A percentile compares a stretch with the other conserved stretches of the same genome.
Conservation (phyloP, 1,139 yeast genomes). For the Magnusiomyces ingens region DNA sequence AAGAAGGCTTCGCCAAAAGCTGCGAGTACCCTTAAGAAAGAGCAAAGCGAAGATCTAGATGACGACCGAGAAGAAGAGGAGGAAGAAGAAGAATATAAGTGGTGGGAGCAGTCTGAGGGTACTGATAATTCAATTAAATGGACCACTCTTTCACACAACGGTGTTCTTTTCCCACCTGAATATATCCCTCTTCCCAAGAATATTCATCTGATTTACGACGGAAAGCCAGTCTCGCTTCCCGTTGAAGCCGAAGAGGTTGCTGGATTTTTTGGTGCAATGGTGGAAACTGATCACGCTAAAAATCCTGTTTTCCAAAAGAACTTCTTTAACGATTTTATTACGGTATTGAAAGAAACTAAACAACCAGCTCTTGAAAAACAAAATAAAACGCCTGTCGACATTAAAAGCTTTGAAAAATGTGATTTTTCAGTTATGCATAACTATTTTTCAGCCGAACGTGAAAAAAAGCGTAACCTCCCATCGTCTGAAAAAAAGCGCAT, state of each 20-base stretch:
- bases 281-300: conserved; percentile 82
- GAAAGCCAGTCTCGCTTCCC: conserved; percentile 66
- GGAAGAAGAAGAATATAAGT: conserved; percentile 58
- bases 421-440: conserved; percentile 73
- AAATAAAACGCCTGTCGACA: conserved; percentile 37
- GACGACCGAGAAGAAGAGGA: conserved; percentile 38
- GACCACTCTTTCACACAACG: conserved; percentile 80
- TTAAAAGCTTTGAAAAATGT: conserved; percentile 58
- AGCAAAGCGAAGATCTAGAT: conserved; percentile 12
- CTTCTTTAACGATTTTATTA: conserved; percentile 70
- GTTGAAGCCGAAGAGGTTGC: conserved; percentile 92
- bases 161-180: conserved; percentile 89
- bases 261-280: conserved; percentile 84
- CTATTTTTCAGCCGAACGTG: conserved; percentile 63
- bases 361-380: conserved; percentile 42
- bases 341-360: conserved; percentile 62
- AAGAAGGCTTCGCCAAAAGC: conserved; percentile 9
- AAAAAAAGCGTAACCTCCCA: conserved; percentile 61
- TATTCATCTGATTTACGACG: conserved; percentile 70
- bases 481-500: conserved; percentile 66
- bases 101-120: conserved; percentile 74
- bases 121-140: conserved; percentile 78
- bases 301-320: conserved; percentile 83
- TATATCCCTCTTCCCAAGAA: conserved; percentile 81
- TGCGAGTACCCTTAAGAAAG: conserved; percentile 9